Evolutionary conservation across 768 basidiomycete species (phyloP).

Genomic region (Candolleomyces efflorescens): DNA sequence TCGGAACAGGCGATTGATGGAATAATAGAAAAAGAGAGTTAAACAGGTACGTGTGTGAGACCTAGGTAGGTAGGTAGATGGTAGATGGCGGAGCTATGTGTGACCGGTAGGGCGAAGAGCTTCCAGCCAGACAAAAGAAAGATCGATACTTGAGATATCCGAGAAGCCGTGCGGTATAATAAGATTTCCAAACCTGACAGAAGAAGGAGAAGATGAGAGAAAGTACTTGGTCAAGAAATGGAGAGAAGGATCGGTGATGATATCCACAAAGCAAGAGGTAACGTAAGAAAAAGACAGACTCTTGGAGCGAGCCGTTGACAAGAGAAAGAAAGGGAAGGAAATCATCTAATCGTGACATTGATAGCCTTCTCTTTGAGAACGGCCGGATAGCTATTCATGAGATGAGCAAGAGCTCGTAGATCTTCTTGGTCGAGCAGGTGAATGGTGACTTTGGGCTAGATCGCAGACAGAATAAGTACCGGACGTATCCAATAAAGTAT

Average conservation of each 20-base stretch:
- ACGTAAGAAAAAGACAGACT: no score
- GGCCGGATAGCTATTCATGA: conserved; percentile 83
- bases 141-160: no score
- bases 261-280: neutral
- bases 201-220: neutral
- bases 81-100: no score
- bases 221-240: neutral
- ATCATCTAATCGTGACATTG: conserved; percentile 27
- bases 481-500: neutral
- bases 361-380: conserved; percentile 77
- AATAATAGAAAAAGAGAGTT: no score
- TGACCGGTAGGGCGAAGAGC: no score
- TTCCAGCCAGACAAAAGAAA: no score
- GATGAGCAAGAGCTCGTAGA: conserved; percentile 74
- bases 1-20: no score
- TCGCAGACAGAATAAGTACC: neutral
- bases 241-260: neutral
- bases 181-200: neutral
- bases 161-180: no score
- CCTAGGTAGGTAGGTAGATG: no score
- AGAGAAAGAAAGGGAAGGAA: no score
- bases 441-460: conserved; percentile 81
- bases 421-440: conserved; percentile 81
- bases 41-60: no score
- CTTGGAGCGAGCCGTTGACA: no score